Percentiles rank a stretch among this genome's conserved stretches.
These are phyloP conservation scores for Sugiyamaella novakii DNA, from an alignment of 1,139 yeast species.

Conservation along the genomic window DNA sequence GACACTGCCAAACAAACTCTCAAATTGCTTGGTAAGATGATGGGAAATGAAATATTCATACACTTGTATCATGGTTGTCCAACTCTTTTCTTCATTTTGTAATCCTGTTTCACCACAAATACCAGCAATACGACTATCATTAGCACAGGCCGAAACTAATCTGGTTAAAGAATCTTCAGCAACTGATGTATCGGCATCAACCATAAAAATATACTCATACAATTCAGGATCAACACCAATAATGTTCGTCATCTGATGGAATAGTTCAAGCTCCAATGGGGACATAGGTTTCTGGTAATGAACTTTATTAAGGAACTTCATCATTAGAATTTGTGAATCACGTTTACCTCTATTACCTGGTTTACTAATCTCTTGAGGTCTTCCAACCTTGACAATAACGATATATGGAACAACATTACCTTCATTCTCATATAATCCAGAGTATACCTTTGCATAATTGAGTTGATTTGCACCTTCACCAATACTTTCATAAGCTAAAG, in stretches of 20 bases:
- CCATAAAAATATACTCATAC: conserved; percentile 45
- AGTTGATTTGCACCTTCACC: conserved; percentile 46
- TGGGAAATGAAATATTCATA: conserved; percentile 49
- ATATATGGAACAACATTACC: conserved; percentile 47
- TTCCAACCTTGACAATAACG: conserved; percentile 46
- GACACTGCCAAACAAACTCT: conserved; percentile 46
- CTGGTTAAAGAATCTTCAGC: conserved; percentile 44
- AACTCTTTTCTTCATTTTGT: conserved; percentile 43
- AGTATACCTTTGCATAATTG: conserved; percentile 46
- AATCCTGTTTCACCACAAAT: conserved; percentile 48
- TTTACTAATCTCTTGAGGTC: conserved; percentile 39
- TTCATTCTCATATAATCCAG: conserved; percentile 46
- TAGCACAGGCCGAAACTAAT: conserved; percentile 44
- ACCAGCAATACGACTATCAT: conserved; percentile 45
- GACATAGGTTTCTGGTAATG: conserved; percentile 46
- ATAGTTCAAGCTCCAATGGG: conserved; percentile 46
- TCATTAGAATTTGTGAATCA: conserved; percentile 46
- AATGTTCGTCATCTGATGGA: conserved; percentile 47
- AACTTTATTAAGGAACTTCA: conserved; percentile 46
- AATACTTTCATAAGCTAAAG: conserved; percentile 43
- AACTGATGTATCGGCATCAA: conserved; percentile 48
- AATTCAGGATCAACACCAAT: conserved; percentile 49
- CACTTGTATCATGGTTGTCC: conserved; percentile 48
- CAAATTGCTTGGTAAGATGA: conserved; percentile 47
- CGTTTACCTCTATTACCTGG: conserved; percentile 51